Evolutionary conservation across 352 stramenopile species (phyloP), one percentile per base, ranked within the genome.

Genomic region (Phytophthora ramorum): DNA sequence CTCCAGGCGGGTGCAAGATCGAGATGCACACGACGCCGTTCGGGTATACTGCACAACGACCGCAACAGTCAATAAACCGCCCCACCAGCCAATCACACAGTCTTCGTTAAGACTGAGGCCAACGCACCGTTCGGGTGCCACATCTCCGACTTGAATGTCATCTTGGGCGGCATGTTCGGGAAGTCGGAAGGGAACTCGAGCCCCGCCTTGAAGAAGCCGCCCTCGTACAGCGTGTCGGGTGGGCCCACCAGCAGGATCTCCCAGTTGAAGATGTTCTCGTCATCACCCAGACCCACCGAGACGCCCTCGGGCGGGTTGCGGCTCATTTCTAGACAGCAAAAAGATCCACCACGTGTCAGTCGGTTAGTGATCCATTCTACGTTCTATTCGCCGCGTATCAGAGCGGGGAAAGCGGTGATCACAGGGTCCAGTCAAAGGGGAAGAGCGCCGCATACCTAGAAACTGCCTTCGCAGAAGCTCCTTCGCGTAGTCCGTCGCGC

Each of bases 21-120:
- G 97, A 99, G 65, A 99, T 99, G 76, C 98, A 99, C 64, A 99
- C 98, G 24, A 97, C 93, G 12, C 98, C 98, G 70, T 99, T 98
- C 48, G 92, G 71, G 81, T 99, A 99, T 28, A 99, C 97, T 97
- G 58, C 24, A 57, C 10, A 17, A 32, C 20, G 14, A 56, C 16
- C 55, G 71, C 17, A 44, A 41, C 10, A 47, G 7, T 65, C 17
- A 65, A 41, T 50, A 37, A 47, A 22, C 38, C 56, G 1, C 43
- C 16, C 19, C 49, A 22, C 26, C 3, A 41, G 9, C 2, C 32
- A 46, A 50, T 49, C 5, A 65, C 2, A 24, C 14, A 49, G 14
- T 26, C 4, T 12, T 19, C 2, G 17, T 3, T 10, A 17, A 14
- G 14, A 44, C 19, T 2, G 12, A 22, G 2, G 12, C 16, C 7